A percentile compares a stretch with the other conserved stretches of the same genome.
Conservation (phyloP, 2,329 filamentous ascomycete genomes). For the Aspergillus aculeatinus region DNA sequence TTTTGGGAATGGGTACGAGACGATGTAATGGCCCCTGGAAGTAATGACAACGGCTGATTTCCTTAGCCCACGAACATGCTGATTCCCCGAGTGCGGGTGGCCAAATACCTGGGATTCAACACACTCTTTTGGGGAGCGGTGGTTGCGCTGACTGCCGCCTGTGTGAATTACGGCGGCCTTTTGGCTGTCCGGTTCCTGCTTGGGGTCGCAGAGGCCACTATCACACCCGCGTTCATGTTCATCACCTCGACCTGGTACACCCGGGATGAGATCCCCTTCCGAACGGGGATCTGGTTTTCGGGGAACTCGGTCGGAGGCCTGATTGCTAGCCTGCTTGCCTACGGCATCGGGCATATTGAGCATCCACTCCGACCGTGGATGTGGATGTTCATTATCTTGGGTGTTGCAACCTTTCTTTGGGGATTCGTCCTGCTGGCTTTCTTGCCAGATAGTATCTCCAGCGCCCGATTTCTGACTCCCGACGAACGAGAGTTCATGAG, state of each 20-base stretch:
- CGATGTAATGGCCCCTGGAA: not conserved
- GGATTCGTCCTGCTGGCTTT: slow-evolving; percentile 49
- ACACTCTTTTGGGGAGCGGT: slow-evolving; percentile 52
- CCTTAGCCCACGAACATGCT: slow-evolving; percentile 37
- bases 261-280: slow-evolving; percentile 55
- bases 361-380: slow-evolving; percentile 52
- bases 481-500: slow-evolving; percentile 50
- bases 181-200: slow-evolving; percentile 55
- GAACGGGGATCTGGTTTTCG: slow-evolving; percentile 57
- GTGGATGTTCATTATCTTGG: slow-evolving; percentile 60
- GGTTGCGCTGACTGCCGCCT: slow-evolving; percentile 49
- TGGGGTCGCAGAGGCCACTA: slow-evolving; percentile 56
- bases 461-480: slow-evolving; percentile 57
- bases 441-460: slow-evolving; percentile 56
- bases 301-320: slow-evolving; percentile 24
- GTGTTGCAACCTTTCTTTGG: slow-evolving; percentile 53
- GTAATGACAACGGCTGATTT: not conserved
- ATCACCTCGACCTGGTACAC: slow-evolving; percentile 59
- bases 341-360: slow-evolving; percentile 56
- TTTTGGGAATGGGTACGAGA: slow-evolving; percentile 36
- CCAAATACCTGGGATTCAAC: slow-evolving; percentile 48
- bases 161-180: slow-evolving; percentile 51
- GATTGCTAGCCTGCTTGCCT: slow-evolving; percentile 42
- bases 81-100: slow-evolving; percentile 50
- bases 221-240: slow-evolving; percentile 57